These are phyloP conservation scores for Solanum clarkiae DNA, from an alignment of 257 asterid genomes.

Conservation along the genomic window DNA sequence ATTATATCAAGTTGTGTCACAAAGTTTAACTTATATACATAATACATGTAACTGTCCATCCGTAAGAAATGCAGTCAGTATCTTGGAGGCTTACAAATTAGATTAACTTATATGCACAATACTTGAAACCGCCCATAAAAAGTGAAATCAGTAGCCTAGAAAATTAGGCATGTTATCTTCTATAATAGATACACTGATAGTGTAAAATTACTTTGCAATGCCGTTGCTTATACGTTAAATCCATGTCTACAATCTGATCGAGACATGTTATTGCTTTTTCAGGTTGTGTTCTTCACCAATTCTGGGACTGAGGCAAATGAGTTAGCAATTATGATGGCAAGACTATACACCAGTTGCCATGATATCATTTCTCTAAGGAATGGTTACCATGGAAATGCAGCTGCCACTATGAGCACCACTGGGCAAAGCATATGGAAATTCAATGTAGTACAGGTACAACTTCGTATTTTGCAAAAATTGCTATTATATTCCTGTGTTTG, in stretches of 20 bases:
- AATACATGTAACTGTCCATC: background rate
- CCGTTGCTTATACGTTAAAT: background rate
- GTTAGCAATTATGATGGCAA: constrained; percentile 80
- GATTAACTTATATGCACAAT: background rate
- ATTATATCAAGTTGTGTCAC: background rate
- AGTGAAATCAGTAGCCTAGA: background rate
- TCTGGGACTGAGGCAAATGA: constrained; percentile 98
- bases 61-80: background rate
- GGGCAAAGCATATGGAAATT: constrained; percentile 79
- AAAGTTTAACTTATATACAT: background rate
- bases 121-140: background rate
- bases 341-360: constrained; percentile 54
- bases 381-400: constrained; percentile 89
- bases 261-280: background rate
- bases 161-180: background rate
- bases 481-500: background rate
- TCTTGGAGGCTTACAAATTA: background rate
- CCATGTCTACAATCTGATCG: background rate
- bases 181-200: background rate
- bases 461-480: background rate
- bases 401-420: constrained; percentile 80
- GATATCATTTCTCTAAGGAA: constrained; percentile 81
- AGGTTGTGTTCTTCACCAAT: constrained; percentile 91
- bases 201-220: background rate
- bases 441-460: constrained; percentile 75